These are phyloP conservation scores for Pyricularia sp. DNA, from an alignment of 2,329 filamentous ascomycete genomes.

Conservation along the genomic window DNA sequence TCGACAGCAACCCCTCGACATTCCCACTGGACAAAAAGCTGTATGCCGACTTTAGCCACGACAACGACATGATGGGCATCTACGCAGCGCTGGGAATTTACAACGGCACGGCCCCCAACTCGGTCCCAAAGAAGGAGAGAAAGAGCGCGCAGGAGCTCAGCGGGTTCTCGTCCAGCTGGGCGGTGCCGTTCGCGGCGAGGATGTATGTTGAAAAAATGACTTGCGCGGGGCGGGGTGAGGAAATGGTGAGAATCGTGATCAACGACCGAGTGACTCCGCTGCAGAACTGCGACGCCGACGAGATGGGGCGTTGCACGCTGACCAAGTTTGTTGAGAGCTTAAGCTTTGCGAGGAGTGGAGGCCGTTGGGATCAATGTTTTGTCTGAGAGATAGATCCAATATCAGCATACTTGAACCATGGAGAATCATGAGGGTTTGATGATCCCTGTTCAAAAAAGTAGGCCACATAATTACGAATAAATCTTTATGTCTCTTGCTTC, in stretches of 20 bases:
- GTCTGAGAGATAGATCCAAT: constrained; percentile 1
- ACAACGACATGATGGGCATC: constrained; percentile 75
- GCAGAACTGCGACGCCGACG: constrained; percentile 60
- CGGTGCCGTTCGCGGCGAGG: constrained; percentile 71
- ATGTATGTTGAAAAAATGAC: constrained; percentile 83
- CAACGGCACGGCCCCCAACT: constrained; percentile 46
- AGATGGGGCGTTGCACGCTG: constrained; percentile 60
- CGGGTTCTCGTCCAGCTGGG: constrained; percentile 69
- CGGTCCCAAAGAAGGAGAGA: constrained; percentile 37
- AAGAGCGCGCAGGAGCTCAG: constrained; percentile 41
- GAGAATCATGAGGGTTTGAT: neutral
- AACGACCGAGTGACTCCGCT: constrained; percentile 76
- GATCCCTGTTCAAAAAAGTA: neutral
- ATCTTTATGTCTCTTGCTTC: neutral
- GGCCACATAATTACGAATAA: neutral
- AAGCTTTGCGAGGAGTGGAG: constrained; percentile 62
- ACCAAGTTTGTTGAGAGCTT: constrained; percentile 65
- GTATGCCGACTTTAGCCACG: constrained; percentile 88
- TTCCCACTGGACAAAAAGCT: constrained; percentile 63
- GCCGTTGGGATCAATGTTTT: constrained; percentile 63
- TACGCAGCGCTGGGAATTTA: constrained; percentile 73
- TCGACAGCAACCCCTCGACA: constrained; percentile 56
- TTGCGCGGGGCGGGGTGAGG: constrained; percentile 49
- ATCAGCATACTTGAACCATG: neutral
- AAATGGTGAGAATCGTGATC: constrained; percentile 69